phyloP scores from a whole-genome alignment of 2,329 filamentous ascomycete species.

The Eurotiales sp. region DNA sequence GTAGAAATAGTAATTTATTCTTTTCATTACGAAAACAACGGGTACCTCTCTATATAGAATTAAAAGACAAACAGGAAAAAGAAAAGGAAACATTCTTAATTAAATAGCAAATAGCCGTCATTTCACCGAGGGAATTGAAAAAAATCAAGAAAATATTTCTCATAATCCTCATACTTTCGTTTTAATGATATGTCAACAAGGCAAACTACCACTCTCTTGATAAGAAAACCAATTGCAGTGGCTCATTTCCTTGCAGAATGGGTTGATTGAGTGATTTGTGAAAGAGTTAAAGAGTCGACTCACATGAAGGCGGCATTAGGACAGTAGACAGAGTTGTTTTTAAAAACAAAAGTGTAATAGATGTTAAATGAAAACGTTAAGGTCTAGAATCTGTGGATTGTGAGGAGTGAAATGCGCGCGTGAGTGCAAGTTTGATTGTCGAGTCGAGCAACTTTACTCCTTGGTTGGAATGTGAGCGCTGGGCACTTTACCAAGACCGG shows the following conservation, averaged over 20 bases:
- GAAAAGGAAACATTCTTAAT: too few species aligned
- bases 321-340: not conserved
- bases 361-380: not conserved
- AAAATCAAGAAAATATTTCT: not conserved
- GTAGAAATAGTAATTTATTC: too few species aligned
- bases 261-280: not conserved
- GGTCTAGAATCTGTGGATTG: conserved; percentile 1
- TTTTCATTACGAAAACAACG: too few species aligned
- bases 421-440: too few species aligned
- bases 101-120: too few species aligned
- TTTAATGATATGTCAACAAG: not conserved
- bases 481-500: conserved; percentile 32
- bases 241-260: not conserved
- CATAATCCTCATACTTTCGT: conserved; percentile 1
- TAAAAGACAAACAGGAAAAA: too few species aligned
- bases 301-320: not conserved
- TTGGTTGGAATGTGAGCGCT: conserved; percentile 29
- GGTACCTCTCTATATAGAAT: too few species aligned
- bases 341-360: not conserved
- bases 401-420: not conserved
- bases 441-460: conserved; percentile 1
- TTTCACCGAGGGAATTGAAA: not conserved
- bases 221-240: not conserved
- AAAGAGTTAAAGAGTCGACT: not conserved
- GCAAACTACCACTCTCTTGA: not conserved